Evolutionary conservation across 371 early-diverging fungal species (phyloP).

Genomic region (Blyttiomyces sp.): DNA sequence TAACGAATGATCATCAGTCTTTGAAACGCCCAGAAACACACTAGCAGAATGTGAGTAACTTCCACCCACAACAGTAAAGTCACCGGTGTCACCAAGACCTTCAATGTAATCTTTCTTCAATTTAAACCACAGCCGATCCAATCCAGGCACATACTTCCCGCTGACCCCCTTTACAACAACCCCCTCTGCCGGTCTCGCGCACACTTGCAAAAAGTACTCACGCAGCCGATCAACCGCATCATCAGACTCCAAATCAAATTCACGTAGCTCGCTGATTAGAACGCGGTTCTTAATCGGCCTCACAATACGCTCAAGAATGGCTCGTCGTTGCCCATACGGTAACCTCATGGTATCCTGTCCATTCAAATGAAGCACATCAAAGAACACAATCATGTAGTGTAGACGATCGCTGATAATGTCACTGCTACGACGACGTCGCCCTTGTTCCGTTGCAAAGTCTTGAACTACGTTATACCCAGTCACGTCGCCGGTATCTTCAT

Average conservation of each 20-base stretch:
- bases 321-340: constrained; percentile 12
- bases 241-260: not conserved
- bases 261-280: constrained; percentile 9
- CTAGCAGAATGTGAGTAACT: constrained; percentile 13
- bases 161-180: constrained; percentile 19
- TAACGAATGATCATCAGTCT: constrained; percentile 5
- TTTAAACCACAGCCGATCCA: constrained; percentile 17
- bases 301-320: constrained; percentile 2
- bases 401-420: not conserved
- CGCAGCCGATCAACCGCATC: constrained; percentile 2
- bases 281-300: constrained; percentile 2
- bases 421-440: not conserved
- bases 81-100: constrained; percentile 27
- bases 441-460: constrained; percentile 1
- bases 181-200: constrained; percentile 19
- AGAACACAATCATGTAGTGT: constrained; percentile 20
- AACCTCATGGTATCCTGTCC: not conserved
- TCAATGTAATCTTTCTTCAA: constrained; percentile 28
- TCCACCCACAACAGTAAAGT: constrained; percentile 18
- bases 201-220: constrained; percentile 9
- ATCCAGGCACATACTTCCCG: constrained; percentile 13
- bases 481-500: constrained; percentile 2
- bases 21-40: constrained; percentile 5
- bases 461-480: constrained; percentile 15
- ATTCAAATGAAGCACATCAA: constrained; percentile 20